A percentile compares a stretch with the other conserved stretches of the same genome.
Conservation (phyloP, 306 rosid species). For the Lathyrus sativus region DNA sequence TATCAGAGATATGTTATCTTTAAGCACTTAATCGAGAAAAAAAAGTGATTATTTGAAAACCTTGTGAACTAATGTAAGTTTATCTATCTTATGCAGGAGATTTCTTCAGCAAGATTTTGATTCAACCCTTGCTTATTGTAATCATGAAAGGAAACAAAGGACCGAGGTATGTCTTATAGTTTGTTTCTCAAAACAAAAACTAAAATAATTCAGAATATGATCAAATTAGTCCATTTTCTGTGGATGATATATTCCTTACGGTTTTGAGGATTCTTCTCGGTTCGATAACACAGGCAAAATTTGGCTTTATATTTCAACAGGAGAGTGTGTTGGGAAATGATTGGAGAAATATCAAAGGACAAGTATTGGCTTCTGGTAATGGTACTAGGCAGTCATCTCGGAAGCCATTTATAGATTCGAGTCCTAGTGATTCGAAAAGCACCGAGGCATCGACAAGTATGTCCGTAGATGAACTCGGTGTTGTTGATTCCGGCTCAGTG, state of each 20-base stretch:
- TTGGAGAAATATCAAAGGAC: conserved; percentile 89
- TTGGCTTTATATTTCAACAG: conserved; percentile 46
- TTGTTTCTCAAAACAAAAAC: conserved; percentile 2
- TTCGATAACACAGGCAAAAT: conserved; percentile 2
- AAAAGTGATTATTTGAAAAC: conserved; percentile 6
- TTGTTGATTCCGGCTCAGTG: conserved; percentile 71
- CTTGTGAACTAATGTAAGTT: background rate
- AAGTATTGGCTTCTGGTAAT: conserved; percentile 66
- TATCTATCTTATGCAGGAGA: conserved; percentile 66
- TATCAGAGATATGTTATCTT: conserved; percentile 37
- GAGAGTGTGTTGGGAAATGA: conserved; percentile 68
- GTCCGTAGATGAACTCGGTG: conserved; percentile 70
- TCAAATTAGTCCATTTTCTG: background rate
- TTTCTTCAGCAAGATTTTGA: conserved; percentile 97
- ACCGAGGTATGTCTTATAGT: conserved; percentile 63
- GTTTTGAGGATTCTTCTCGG: conserved; percentile 25
- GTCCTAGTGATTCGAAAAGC: conserved; percentile 81
- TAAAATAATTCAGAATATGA: background rate
- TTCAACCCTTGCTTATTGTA: conserved; percentile 81
- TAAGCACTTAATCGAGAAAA: background rate
- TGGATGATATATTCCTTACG: conserved; percentile 1
- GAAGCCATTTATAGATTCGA: conserved; percentile 74
- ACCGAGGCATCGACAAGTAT: conserved; percentile 83
- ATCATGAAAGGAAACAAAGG: conserved; percentile 92
- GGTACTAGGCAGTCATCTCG: conserved; percentile 65